phyloP scores from a whole-genome alignment of 805 yeast genomes.

The Komagataella phaffii region DNA sequence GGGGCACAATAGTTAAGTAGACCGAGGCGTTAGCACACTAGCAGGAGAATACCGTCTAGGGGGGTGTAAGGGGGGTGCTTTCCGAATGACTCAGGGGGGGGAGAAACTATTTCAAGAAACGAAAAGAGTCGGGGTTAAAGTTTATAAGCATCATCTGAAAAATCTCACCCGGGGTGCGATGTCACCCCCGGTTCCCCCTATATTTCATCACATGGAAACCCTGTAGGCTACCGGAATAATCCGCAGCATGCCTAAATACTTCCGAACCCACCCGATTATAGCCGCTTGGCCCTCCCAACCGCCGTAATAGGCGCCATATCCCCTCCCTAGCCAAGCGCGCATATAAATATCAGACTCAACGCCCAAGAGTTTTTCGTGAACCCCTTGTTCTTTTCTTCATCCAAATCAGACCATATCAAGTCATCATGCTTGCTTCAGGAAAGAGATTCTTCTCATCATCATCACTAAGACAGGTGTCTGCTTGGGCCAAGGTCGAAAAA shows the following conservation, averaged over 20 bases:
- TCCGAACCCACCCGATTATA: background rate
- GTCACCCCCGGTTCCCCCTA: background rate
- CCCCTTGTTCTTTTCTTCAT: constrained; percentile 71
- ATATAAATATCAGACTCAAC: background rate
- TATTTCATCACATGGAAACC: background rate
- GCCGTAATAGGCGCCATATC: background rate
- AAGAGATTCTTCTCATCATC: constrained; percentile 64
- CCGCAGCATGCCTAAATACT: background rate
- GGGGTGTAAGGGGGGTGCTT: background rate
- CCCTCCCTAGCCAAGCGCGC: background rate
- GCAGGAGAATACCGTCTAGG: background rate
- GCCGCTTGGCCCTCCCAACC: background rate
- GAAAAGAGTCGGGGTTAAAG: background rate
- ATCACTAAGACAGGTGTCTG: constrained; percentile 12
- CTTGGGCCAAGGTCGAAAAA: constrained; percentile 15
- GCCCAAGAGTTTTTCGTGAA: background rate
- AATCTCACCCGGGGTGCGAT: background rate
- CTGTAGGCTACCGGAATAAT: background rate
- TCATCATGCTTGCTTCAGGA: constrained; percentile 40
- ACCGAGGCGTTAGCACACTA: background rate
- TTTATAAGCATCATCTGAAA: background rate
- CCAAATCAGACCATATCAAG: constrained; percentile 23
- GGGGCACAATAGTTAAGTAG: background rate
- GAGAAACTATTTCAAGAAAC: background rate
- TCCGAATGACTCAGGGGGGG: background rate